Base-by-base conservation (phyloP, 2,329 filamentous ascomycete genomes). In the Endothia cerciana region DNA sequence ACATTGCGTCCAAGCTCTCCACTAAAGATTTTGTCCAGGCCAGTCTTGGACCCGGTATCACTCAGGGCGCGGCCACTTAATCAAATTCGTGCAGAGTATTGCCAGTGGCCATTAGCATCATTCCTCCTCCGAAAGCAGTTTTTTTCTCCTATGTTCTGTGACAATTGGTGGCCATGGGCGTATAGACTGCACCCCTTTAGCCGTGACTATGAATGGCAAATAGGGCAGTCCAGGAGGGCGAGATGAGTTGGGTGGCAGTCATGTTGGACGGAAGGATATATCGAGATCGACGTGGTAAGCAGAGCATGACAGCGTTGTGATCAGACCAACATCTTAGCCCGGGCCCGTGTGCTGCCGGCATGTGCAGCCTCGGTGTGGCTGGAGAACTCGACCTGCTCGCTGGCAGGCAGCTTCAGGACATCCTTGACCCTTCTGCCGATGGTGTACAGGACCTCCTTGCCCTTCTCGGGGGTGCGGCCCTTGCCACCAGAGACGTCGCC, bases 381-480 rank as follows among this genome's bases (percentile, higher is more conserved):
- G 25, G 93, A 97, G 82, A 98, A 99, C 81, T 99, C 96, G 67
- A 99, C 88, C 68, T 83, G 79, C 77, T 98, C 95, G 68, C 82
- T 85, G 64, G 89, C 80, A 67, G 91, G 90, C 68, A 99, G 83
- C 77, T 91, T 89, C 64, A 99, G 84, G 33, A 96, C 89, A 72
- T 93, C 91, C 88, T 99, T 99, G 89, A 99, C 97, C 70, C 90
- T 89, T 72, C 85, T 87, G 72, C 95, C 95, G 73, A 99, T 97
- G 74, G 87, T 86, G 82, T 91, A 83, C 65, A 99, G 86, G 57
- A 94, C 87, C 65, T 95, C 91, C 81, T 90, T 91, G 75, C 92
- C 92, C 85, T 97, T 95, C 73, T 95, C 92, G 30, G 82, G 77
- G 64, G 87, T 88, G 70, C 93, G 88, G 71, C 91, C 91, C 83